Conservation (phyloP, 768 basidiomycete genomes). For the Pleurotus tuoliensis region DNA sequence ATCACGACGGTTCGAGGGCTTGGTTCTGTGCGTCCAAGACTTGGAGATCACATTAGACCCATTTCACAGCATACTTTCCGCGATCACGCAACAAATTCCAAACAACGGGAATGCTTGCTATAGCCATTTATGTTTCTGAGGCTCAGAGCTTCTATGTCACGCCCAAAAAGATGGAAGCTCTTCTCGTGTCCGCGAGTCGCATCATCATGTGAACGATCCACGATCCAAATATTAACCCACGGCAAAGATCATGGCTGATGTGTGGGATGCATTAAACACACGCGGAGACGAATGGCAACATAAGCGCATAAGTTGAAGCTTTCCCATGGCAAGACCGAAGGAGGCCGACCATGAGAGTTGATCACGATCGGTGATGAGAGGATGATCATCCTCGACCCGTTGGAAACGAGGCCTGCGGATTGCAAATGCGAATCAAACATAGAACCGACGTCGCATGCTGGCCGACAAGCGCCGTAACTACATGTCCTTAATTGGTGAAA, state of each 20-base stretch:
- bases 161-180: not conserved
- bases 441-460: no score
- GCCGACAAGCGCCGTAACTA: no score
- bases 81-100: not conserved
- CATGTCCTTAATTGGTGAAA: no score
- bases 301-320: not conserved
- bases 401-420: no score
- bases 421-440: no score
- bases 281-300: not conserved
- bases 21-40: no score
- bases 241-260: no score
- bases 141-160: not conserved
- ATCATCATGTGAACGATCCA: no score
- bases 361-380: conserved; percentile 1
- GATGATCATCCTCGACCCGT: not conserved
- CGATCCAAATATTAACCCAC: no score
- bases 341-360: not conserved
- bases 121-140: not conserved
- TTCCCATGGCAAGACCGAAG: conserved; percentile 2
- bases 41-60: not conserved
- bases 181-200: not conserved
- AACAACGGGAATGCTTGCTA: not conserved
- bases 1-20: no score
- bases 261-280: no score
- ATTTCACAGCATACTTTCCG: not conserved